Evolutionary conservation across 371 early-diverging fungal species (phyloP).

Genomic region (Syncephalastrum racemosum): DNA sequence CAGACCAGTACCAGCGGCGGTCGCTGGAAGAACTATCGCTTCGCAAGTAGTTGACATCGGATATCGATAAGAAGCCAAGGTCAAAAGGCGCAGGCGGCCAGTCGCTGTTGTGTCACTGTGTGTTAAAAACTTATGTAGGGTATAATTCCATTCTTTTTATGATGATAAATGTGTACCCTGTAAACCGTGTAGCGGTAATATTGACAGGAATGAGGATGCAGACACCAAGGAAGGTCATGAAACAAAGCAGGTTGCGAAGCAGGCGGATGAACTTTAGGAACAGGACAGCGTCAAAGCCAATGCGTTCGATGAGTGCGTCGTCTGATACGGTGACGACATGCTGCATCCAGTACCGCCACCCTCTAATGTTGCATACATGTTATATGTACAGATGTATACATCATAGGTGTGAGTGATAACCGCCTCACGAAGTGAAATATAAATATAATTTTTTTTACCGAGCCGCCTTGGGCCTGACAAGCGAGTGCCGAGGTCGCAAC

Average conservation of each 20-base stretch:
- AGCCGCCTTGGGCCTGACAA: constrained; percentile 40
- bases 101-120: constrained; percentile 38
- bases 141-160: background rate
- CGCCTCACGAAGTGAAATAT: constrained; percentile 37
- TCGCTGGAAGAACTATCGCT: constrained; percentile 25
- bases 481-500: constrained; percentile 45
- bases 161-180: constrained; percentile 26
- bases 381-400: background rate
- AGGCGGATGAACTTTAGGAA: constrained; percentile 73
- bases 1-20: constrained; percentile 55
- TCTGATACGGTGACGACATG: constrained; percentile 62
- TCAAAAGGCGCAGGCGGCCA: constrained; percentile 44
- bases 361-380: constrained; percentile 33
- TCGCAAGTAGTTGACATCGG: constrained; percentile 32
- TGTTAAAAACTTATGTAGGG: background rate
- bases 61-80: constrained; percentile 37
- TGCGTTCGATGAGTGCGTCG: constrained; percentile 52
- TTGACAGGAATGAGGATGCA: constrained; percentile 64
- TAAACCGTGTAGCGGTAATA: constrained; percentile 47
- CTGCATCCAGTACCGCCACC: constrained; percentile 68
- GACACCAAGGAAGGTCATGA: constrained; percentile 60
- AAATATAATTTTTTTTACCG: constrained; percentile 27
- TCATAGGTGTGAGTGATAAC: constrained; percentile 1
- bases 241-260: constrained; percentile 52
- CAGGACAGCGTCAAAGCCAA: constrained; percentile 82